phyloP scores from a whole-genome alignment of 768 basidiomycete genomes.

The Suillus plorans region DNA sequence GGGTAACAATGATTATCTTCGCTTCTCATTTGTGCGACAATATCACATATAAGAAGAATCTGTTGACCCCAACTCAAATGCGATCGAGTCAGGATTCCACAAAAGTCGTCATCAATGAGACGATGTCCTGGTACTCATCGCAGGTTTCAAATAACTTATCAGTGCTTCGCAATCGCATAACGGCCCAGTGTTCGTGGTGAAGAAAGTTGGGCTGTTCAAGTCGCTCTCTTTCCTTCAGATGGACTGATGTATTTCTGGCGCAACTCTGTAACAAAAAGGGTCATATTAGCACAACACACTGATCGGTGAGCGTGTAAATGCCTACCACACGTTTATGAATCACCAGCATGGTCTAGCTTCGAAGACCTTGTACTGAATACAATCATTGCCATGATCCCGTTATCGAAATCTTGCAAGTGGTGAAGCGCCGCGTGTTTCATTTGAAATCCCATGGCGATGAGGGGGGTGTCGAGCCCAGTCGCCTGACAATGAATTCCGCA shows the following conservation, averaged over 20 bases:
- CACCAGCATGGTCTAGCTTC: not conserved
- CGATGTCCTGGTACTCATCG: not conserved
- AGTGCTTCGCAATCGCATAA: not conserved
- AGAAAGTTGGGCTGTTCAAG: not conserved
- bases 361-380: not conserved
- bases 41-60: constrained; percentile 13
- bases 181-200: not conserved
- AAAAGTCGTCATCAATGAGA: not conserved
- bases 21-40: constrained; percentile 12
- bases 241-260: not conserved
- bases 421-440: not conserved
- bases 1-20: constrained; percentile 4
- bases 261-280: not conserved
- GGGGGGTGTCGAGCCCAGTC: not conserved
- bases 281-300: not conserved
- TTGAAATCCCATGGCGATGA: not conserved
- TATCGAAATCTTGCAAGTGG: not conserved
- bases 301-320: not conserved
- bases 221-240: not conserved
- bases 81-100: not conserved
- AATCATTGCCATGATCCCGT: not conserved
- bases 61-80: not conserved
- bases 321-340: not conserved
- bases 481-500: not conserved
- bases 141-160: not conserved